These are phyloP conservation scores for Aspergillus unguis DNA, from an alignment of 2,329 filamentous ascomycete genomes.

Conservation along the genomic window DNA sequence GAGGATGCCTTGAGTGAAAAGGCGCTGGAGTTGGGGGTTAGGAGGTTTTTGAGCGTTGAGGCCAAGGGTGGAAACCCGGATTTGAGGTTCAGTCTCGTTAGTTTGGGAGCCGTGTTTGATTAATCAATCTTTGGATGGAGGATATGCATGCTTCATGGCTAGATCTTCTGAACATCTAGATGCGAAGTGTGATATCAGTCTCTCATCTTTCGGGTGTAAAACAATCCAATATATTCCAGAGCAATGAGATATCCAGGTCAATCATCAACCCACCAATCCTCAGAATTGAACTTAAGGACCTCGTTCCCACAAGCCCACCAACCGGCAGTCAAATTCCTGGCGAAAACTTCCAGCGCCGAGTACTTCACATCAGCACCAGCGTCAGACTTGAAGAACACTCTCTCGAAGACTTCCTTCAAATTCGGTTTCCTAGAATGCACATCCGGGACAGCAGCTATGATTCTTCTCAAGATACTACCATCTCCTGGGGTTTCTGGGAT, in stretches of 20 bases:
- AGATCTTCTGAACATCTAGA: neutral
- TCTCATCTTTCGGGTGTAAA: no score
- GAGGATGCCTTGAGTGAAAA: constrained; percentile 74
- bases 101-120: constrained; percentile 56
- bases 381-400: constrained; percentile 35
- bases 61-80: constrained; percentile 53
- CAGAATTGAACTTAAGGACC: constrained; percentile 58
- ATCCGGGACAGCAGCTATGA: constrained; percentile 60
- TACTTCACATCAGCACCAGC: constrained; percentile 31
- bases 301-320: constrained; percentile 64
- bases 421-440: constrained; percentile 65
- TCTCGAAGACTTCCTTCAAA: constrained; percentile 54
- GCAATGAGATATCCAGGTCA: no score
- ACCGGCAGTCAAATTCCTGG: constrained; percentile 55
- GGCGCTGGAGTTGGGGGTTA: constrained; percentile 68
- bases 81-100: constrained; percentile 62
- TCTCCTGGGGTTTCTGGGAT: constrained; percentile 1
- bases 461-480: constrained; percentile 40
- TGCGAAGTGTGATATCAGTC: neutral
- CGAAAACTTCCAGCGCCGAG: constrained; percentile 59
- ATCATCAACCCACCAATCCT: constrained; percentile 47
- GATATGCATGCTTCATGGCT: neutral
- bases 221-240: no score
- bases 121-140: constrained; percentile 34
- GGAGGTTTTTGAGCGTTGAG: constrained; percentile 59